Evolutionary conservation across 2,329 filamentous ascomycete genomes (phyloP).

Genomic region (Penicillium sp.): DNA sequence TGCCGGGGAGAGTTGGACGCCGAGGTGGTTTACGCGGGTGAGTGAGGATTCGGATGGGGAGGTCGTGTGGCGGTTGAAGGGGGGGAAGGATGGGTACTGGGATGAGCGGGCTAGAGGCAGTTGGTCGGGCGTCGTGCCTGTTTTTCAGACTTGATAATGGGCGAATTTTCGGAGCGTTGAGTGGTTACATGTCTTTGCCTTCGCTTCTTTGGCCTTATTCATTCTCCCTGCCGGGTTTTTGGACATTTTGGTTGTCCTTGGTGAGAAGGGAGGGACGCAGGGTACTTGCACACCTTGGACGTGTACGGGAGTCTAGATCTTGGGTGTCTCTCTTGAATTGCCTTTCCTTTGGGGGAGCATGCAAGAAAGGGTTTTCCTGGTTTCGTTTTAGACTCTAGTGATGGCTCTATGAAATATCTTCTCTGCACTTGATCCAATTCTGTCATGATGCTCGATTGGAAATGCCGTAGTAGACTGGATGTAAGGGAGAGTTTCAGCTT

Average conservation of each 20-base stretch:
- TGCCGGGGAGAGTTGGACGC: constrained; percentile 70
- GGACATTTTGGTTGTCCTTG: neutral
- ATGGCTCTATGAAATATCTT: neutral
- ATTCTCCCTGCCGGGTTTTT: neutral
- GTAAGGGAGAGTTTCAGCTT: too few species aligned
- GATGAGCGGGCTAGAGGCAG: constrained; percentile 72
- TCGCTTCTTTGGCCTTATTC: neutral
- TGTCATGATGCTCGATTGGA: too few species aligned
- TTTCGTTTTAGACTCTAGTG: neutral
- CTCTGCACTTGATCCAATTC: neutral
- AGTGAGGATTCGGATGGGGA: constrained; percentile 48
- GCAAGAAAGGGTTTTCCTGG: neutral
- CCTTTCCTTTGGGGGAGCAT: neutral
- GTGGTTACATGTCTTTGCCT: neutral
- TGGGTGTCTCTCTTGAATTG: neutral
- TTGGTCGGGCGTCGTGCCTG: constrained; percentile 64
- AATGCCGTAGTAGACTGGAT: too few species aligned
- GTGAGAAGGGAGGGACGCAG: neutral
- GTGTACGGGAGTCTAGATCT: neutral
- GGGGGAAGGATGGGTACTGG: constrained; percentile 90
- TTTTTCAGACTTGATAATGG: constrained; percentile 50
- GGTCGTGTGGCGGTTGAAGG: constrained; percentile 70
- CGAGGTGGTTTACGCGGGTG: constrained; percentile 82
- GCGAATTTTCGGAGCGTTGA: neutral
- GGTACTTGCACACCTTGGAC: neutral